Percentiles rank a stretch among this genome's conserved stretches.
Conservation (phyloP, 176 grass and related monocot species). For the Juncus inflexus region DNA sequence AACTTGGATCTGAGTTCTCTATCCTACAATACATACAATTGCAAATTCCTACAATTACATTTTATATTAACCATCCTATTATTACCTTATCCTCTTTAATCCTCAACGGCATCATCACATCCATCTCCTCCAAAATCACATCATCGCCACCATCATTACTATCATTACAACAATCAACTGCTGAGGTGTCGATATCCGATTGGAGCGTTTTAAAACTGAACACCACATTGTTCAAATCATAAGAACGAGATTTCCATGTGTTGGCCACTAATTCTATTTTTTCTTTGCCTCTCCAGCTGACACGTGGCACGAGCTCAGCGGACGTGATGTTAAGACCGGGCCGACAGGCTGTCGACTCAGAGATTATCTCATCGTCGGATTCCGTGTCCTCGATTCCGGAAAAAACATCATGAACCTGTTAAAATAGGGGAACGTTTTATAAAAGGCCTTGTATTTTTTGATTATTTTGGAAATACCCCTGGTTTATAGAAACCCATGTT, state of each 20-base stretch:
- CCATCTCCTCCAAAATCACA: constrained; percentile 52
- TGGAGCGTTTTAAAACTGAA: constrained; percentile 94
- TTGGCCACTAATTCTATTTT: constrained; percentile 78
- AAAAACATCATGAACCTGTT: constrained; percentile 63
- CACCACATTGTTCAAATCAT: constrained; percentile 86
- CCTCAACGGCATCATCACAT: constrained; percentile 64
- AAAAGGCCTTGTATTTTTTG: too few species aligned
- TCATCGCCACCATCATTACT: constrained; percentile 29
- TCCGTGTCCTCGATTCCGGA: constrained; percentile 55
- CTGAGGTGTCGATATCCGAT: constrained; percentile 31
- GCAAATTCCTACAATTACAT: too few species aligned
- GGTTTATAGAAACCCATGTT: too few species aligned
- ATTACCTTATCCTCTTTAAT: constrained; percentile 53
- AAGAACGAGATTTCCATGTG: constrained; percentile 82
- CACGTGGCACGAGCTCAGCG: constrained; percentile 66
- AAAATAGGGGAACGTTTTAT: not conserved
- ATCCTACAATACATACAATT: too few species aligned
- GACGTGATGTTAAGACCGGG: constrained; percentile 78
- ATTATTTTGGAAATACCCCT: too few species aligned
- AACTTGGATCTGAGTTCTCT: too few species aligned
- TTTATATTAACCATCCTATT: too few species aligned
- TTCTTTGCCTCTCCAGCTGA: constrained; percentile 86
- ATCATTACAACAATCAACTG: constrained; percentile 15
- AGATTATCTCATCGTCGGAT: constrained; percentile 56
- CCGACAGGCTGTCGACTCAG: constrained; percentile 68